phyloP scores from a whole-genome alignment of 176 grass and related monocot species.

The Avena atlantica region DNA sequence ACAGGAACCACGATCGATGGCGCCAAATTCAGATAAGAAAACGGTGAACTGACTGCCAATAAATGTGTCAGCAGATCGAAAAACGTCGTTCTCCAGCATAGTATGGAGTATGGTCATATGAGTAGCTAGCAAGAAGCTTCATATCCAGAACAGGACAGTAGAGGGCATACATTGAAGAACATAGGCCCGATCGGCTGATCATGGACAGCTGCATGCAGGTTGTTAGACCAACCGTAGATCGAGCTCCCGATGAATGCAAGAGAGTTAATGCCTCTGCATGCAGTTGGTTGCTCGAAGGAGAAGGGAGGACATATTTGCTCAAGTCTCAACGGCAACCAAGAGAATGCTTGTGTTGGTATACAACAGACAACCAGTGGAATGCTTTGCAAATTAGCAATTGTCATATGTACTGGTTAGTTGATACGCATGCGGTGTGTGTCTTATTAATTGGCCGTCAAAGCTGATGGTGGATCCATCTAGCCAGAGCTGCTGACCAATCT shows the following conservation, averaged over 20 bases:
- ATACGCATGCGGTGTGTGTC: neutral
- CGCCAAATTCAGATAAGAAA: neutral
- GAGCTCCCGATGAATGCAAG: conserved; percentile 21
- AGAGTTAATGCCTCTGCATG: conserved; percentile 33
- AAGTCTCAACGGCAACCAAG: neutral
- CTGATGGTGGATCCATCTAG: neutral
- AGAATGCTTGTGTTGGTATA: neutral
- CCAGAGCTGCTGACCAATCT: neutral
- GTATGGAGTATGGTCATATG: neutral
- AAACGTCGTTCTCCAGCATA: neutral
- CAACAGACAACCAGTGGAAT: neutral
- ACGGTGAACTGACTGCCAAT: neutral
- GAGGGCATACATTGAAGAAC: neutral
- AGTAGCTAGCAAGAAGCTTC: neutral
- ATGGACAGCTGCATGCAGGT: neutral
- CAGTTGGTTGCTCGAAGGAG: conserved; percentile 16
- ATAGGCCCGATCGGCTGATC: neutral
- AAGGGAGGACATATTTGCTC: neutral
- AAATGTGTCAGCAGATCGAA: neutral
- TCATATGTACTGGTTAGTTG: neutral
- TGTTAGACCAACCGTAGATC: conserved; percentile 1
- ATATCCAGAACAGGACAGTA: neutral
- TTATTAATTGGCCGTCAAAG: neutral
- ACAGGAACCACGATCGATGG: neutral
- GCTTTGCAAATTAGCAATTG: neutral